Base-by-base conservation (phyloP, 2,329 filamentous ascomycete genomes). In the Alternaria rosae region DNA sequence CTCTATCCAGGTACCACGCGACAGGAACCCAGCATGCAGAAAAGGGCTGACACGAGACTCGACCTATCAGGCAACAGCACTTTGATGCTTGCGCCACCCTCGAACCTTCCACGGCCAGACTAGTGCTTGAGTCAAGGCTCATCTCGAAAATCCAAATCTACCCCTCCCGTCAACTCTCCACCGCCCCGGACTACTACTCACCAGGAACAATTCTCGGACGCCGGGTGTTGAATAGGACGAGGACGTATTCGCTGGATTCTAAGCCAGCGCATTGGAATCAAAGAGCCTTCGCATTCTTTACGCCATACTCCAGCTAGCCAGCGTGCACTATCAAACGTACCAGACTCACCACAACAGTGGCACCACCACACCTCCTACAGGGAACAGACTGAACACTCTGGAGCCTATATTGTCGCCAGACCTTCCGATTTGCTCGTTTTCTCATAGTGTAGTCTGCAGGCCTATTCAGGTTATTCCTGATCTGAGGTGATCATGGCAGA, bases 401-500 rank as follows among this genome's bases (percentile, higher is more conserved):
- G 35, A 38, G 35, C 35, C 35, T 38, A 38, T 15, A 2, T 10
- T 38, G 4, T 17, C 35, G 35, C 35, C 35, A 1, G 4, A 38
- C 6, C 35, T n/a, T n/a, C 4, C 35, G 8, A 38, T 38, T 17
- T 3, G 9, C 8, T 10, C 0, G 2, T 6, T 17, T 3, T 10
- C 20, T 47, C 30, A n/a, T 50, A 10, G 4, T 20, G 35, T 10
- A 17, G 15, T n/a, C 35, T 1, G 8, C 35, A 38, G 9, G 5
- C 32, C 15, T n/a, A 10, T n/a, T 15, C 32, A 10, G 15, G 32
- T 0, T n/a, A 9, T 1, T 38, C 32, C 15, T 4, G 4, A 15
- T 11, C 12, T 15, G 51, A 38, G 9, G 35, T 17, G 54, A 59
- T 26, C 10, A 74, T 71, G 70, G 44, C 59, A 13, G 71, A 71